phyloP scores from a whole-genome alignment of 208 protist species.

The Trypanosoma conorhini region DNA sequence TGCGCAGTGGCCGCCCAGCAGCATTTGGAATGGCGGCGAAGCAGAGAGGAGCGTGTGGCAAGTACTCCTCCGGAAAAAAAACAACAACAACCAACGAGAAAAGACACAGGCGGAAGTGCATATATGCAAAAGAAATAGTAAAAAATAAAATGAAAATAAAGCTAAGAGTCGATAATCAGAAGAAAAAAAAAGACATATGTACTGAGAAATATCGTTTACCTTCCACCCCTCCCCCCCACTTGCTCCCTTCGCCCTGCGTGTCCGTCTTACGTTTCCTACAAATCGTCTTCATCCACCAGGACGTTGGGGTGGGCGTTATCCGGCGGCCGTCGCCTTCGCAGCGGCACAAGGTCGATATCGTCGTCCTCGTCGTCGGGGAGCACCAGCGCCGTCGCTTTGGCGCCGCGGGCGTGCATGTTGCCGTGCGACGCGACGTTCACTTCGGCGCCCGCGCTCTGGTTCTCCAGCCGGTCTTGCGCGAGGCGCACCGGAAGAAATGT shows the following conservation, averaged over 20 bases:
- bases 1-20: not conserved
- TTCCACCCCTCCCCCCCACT: not conserved
- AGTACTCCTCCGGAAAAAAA: not conserved
- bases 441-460: not conserved
- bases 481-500: slow-evolving; percentile 17
- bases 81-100: not conserved
- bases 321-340: not conserved
- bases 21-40: not conserved
- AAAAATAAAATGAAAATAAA: not conserved
- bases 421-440: not conserved
- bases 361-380: slow-evolving; percentile 4
- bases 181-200: not conserved
- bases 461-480: not conserved
- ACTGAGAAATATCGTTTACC: not conserved
- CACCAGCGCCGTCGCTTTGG: not conserved
- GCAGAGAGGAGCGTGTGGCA: not conserved
- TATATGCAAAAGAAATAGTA: not conserved
- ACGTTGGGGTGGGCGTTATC: not conserved
- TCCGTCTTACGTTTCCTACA: slow-evolving; percentile 6
- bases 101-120: not conserved
- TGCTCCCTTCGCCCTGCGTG: too few relatives aligned
- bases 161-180: slow-evolving; percentile 2
- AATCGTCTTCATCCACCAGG: slow-evolving; percentile 20
- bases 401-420: not conserved
- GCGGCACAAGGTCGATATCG: not conserved